Percentiles rank a stretch among this genome's conserved stretches.
Conservation (phyloP, 495 filamentous ascomycete species). For the Ascobolus immersus region DNA sequence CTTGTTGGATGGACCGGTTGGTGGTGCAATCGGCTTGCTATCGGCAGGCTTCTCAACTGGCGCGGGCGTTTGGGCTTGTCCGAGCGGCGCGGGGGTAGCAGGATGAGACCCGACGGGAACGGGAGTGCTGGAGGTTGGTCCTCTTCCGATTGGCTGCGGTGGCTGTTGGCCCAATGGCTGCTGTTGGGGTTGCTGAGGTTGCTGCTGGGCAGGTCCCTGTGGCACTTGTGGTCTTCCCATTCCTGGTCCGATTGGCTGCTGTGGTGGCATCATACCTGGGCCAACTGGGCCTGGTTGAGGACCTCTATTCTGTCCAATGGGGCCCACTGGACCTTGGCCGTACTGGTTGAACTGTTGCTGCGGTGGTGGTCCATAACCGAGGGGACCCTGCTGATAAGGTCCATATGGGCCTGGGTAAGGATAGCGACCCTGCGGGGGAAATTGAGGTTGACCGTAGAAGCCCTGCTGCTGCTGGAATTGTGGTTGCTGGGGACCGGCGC, state of each 20-base stretch:
- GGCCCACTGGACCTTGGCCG: slow-evolving; percentile 11
- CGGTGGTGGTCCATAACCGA: slow-evolving; percentile 18
- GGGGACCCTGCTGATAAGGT: slow-evolving; percentile 21
- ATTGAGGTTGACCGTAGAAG: slow-evolving; percentile 17
- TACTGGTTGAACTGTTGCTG: slow-evolving; percentile 8
- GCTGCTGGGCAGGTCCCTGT: slow-evolving; percentile 6
- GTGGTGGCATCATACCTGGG: slow-evolving; percentile 26
- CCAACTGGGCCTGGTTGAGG: slow-evolving; percentile 17
- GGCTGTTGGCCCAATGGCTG: slow-evolving; percentile 10
- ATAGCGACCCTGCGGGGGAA: slow-evolving; percentile 17
- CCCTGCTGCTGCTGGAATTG: slow-evolving; percentile 9
- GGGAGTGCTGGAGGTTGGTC: slow-evolving; percentile 13
- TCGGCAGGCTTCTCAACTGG: slow-evolving; percentile 19
- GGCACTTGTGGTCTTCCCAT: slow-evolving; percentile 15
- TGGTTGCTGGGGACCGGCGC: slow-evolving; percentile 9
- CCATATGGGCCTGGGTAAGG: slow-evolving; percentile 25
- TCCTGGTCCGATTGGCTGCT: slow-evolving; percentile 29
- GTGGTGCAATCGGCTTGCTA: slow-evolving; percentile 18
- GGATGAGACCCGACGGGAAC: slow-evolving; percentile 10
- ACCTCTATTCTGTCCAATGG: slow-evolving; percentile 19
- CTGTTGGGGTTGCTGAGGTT: slow-evolving; percentile 11
- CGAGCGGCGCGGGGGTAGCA: slow-evolving; percentile 11
- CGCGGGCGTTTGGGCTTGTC: slow-evolving; percentile 13
- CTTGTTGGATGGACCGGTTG: slow-evolving; percentile 18
- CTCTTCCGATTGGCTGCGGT: slow-evolving; percentile 11